Evolutionary conservation across 495 filamentous ascomycete species (phyloP).

Genomic region (Penicillium argentinense): DNA sequence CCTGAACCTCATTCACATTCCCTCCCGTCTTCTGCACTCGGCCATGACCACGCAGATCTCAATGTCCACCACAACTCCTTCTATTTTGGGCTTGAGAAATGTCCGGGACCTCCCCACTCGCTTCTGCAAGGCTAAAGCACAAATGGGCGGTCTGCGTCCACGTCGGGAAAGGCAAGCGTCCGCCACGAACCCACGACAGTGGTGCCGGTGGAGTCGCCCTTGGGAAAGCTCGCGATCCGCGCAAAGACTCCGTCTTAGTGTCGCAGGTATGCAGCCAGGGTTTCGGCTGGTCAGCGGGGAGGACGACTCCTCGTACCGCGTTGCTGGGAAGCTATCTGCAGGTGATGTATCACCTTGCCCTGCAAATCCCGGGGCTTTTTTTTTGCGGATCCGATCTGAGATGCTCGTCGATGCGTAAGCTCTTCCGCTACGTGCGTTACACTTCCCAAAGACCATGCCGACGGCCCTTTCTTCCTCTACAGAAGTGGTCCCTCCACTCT

Average conservation of each 20-base stretch:
- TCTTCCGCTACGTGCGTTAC: too few species aligned
- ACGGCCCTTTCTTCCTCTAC: too few species aligned
- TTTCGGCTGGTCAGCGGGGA: too few species aligned
- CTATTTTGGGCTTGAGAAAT: background rate
- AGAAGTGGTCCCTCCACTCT: too few species aligned
- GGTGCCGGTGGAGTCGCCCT: constrained; percentile 6
- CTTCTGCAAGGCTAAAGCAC: background rate
- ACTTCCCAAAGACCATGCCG: too few species aligned
- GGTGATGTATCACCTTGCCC: background rate
- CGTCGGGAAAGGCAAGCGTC: background rate
- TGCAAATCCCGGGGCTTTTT: background rate
- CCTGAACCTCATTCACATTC: too few species aligned
- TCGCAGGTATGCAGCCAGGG: too few species aligned
- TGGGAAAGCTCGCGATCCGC: background rate
- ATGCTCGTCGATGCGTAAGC: too few species aligned
- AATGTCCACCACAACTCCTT: background rate
- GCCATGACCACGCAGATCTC: background rate
- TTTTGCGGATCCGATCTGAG: too few species aligned
- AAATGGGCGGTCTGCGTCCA: constrained; percentile 10
- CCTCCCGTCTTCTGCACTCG: too few species aligned
- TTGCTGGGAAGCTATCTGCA: background rate
- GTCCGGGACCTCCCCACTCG: background rate
- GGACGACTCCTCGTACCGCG: background rate
- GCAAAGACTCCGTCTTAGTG: background rate
- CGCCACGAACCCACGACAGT: constrained; percentile 4